phyloP scores from a whole-genome alignment of 768 basidiomycete species.

The Dacryopinax spathularia region DNA sequence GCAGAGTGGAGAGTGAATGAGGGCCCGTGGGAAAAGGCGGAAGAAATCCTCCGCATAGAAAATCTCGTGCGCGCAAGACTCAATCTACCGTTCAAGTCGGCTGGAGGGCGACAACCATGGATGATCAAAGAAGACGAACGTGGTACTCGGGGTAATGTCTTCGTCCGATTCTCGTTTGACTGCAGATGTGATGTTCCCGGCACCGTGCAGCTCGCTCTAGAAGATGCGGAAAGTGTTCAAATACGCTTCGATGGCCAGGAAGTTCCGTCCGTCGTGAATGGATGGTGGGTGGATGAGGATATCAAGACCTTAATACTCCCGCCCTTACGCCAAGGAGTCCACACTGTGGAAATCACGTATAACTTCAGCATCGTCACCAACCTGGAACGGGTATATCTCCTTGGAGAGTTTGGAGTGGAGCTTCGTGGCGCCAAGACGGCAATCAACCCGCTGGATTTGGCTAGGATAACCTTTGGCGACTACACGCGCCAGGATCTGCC shows the following conservation, averaged over 20 bases:
- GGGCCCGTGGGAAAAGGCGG: constrained; percentile 11
- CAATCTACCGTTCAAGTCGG: constrained; percentile 13
- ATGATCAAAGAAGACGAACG: constrained; percentile 12
- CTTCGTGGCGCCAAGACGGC: constrained; percentile 9
- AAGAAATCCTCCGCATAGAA: constrained; percentile 17
- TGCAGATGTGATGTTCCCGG: constrained; percentile 2
- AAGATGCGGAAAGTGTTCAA: constrained; percentile 10
- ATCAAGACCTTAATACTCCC: constrained; percentile 13
- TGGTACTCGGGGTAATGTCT: constrained; percentile 7
- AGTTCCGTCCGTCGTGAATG: constrained; percentile 5
- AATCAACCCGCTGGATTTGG: constrained; percentile 11
- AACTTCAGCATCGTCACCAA: constrained; percentile 12
- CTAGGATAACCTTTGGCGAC: constrained; percentile 14
- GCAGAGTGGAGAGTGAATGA: constrained; percentile 12
- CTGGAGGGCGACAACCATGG: constrained; percentile 16
- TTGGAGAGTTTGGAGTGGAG: constrained; percentile 17
- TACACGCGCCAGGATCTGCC: constrained; percentile 15
- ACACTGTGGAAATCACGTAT: constrained; percentile 11
- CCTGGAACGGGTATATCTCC: constrained; percentile 15
- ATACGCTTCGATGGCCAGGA: constrained; percentile 10
- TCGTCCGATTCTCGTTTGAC: constrained; percentile 13
- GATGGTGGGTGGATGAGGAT: constrained; percentile 18
- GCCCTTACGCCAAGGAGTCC: constrained; percentile 8
- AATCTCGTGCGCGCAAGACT: constrained; percentile 12
- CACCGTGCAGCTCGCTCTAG: constrained; percentile 11